Evolutionary conservation across 768 basidiomycete genomes (phyloP), one percentile per base, ranked within the genome.

Genomic region (Kwoniella heveanensis): DNA sequence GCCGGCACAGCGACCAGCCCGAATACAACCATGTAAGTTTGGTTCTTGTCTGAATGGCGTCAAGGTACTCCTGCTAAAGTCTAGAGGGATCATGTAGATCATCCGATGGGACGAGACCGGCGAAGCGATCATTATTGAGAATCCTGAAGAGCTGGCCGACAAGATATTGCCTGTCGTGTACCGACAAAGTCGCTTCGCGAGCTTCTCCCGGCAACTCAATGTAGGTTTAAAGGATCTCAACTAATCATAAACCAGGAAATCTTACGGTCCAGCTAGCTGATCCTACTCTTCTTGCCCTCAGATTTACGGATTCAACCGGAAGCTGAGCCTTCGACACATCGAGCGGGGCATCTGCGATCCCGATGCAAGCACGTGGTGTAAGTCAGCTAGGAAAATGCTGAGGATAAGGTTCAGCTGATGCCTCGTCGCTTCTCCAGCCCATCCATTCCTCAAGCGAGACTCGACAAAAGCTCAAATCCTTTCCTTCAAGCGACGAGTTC

Each of bases 261-360:
- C 32, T 36, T 13, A 36, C 32, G 32, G 39, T 3, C 39, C 10
- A 10, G 17, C 39, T 44, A n/a, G n/a, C n/a, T n/a, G n/a, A n/a
- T n/a, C n/a, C n/a, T n/a, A n/a, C n/a, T n/a, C n/a, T n/a, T n/a
- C n/a, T n/a, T 62, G 4, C 4, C 10, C 73, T 5, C 13, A 95
- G 92, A 96, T 96, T 82, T 96, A 96, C 83, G 93, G 92, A 69
- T 96, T 93, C 84, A 94, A 94, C 91, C 91, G 92, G 82, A 94
- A 95, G 81, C 90, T 95, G 79, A 94, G 93, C 83, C 85, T 94
- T 72, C 50, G 72, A 12, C 71, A 94, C 82, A 89, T 93, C 80
- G 92, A 94, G 83, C 90, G 90, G 67, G 91, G 90, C 66, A 93
- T 93, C 71, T 90, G 91, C 82, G 92, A 95, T 82, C 92, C 92